phyloP scores from a whole-genome alignment of 31 red algal species.

The Odonthalia washingtoniensis region DNA sequence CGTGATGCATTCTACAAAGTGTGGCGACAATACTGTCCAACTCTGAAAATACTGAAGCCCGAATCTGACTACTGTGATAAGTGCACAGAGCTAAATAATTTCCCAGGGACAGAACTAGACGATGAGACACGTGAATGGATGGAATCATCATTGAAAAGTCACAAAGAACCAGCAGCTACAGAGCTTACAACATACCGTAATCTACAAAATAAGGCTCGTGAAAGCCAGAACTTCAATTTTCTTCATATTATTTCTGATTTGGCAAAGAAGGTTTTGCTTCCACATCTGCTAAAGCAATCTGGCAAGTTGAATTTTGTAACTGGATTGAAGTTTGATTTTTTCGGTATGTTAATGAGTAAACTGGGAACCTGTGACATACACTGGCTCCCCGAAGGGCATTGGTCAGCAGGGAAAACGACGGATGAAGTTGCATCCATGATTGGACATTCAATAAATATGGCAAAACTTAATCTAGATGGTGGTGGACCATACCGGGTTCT shows the following conservation, averaged over 20 bases:
- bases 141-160: too few species aligned
- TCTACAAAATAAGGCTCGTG: background rate
- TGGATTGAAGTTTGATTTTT: slow-evolving; percentile 46
- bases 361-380: background rate
- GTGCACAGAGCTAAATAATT: too few species aligned
- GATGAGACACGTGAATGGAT: too few species aligned
- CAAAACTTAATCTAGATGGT: background rate
- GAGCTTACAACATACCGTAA: background rate
- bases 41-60: too few species aligned
- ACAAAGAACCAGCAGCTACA: background rate
- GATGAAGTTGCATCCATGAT: slow-evolving; percentile 14
- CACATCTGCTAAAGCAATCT: slow-evolving; percentile 35
- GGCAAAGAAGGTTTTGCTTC: slow-evolving; percentile 40
- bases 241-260: slow-evolving; percentile 42
- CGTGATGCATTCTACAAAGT: too few species aligned
- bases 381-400: slow-evolving; percentile 52
- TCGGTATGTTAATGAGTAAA: slow-evolving; percentile 27
- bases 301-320: slow-evolving; percentile 47
- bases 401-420: slow-evolving; percentile 3
- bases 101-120: too few species aligned
- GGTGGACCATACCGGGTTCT: background rate
- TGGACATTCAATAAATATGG: background rate
- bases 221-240: background rate
- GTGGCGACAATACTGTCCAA: too few species aligned
- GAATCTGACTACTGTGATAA: too few species aligned